phyloP scores from a whole-genome alignment of 2,329 filamentous ascomycete genomes.

The Nemania diffusa region DNA sequence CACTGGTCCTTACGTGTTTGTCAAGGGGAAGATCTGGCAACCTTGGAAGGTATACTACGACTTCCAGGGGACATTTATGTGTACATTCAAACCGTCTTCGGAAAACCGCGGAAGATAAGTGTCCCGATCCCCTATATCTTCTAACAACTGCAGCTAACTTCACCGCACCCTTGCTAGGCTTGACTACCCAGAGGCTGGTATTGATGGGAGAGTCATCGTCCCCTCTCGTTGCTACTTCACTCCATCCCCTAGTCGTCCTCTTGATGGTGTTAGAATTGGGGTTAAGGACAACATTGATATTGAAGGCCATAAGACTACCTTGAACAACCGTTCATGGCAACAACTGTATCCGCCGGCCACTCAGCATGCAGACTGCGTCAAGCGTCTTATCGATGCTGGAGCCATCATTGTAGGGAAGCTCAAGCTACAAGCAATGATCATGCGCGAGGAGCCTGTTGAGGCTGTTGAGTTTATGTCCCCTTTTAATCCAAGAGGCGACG shows the following conservation, averaged over 20 bases:
- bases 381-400: constrained; percentile 25
- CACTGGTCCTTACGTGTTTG: neutral
- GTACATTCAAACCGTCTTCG: neutral
- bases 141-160: neutral
- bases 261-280: constrained; percentile 19
- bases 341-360: constrained; percentile 17
- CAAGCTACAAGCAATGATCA: constrained; percentile 33
- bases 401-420: constrained; percentile 34
- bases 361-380: constrained; percentile 15
- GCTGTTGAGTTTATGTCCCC: constrained; percentile 32
- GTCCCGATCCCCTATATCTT: neutral
- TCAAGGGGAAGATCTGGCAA: neutral
- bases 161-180: neutral
- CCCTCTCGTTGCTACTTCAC: neutral
- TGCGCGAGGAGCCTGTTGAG: constrained; percentile 34
- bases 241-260: neutral
- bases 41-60: neutral
- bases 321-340: constrained; percentile 32
- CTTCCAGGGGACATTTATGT: neutral
- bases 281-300: constrained; percentile 39
- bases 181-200: neutral
- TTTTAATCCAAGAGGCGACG: constrained; percentile 36
- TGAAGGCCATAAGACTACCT: constrained; percentile 31
- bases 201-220: neutral
- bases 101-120: neutral